These are phyloP conservation scores for Paecilomyces niveus DNA, from an alignment of 2,329 filamentous ascomycete genomes.

Conservation along the genomic window DNA sequence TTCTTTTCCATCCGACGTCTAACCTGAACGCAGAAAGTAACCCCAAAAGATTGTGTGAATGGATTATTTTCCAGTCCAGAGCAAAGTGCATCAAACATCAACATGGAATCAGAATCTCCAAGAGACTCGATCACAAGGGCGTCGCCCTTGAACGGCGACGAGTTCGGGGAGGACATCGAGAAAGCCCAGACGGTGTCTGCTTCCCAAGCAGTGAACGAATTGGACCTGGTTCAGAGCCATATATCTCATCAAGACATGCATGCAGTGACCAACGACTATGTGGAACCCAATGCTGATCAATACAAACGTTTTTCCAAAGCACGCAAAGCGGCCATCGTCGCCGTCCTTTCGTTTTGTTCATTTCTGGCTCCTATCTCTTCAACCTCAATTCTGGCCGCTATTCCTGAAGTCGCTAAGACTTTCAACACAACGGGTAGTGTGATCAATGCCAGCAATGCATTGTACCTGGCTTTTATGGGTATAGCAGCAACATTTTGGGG, in stretches of 20 bases:
- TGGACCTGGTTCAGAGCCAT: conserved; percentile 25
- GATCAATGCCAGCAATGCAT: conserved; percentile 66
- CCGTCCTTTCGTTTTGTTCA: conserved; percentile 64
- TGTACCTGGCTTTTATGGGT: conserved; percentile 71
- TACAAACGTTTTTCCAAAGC: conserved; percentile 58
- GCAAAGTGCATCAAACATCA: not conserved
- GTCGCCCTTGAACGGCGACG: not conserved
- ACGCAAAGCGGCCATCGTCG: conserved; percentile 61
- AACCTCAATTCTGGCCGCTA: conserved; percentile 65
- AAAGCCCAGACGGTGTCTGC: not conserved
- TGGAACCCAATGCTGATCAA: conserved; percentile 43
- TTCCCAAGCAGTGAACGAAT: conserved; percentile 12
- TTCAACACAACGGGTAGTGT: conserved; percentile 60
- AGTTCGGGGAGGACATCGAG: not conserved
- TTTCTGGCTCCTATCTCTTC: conserved; percentile 70
- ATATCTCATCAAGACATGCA: conserved; percentile 26
- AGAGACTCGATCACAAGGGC: not conserved
- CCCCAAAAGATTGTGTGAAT: not conserved
- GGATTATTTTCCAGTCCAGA: not conserved
- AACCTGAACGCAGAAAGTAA: not conserved
- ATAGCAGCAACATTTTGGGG: conserved; percentile 64
- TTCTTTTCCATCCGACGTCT: not conserved
- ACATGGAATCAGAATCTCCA: not conserved
- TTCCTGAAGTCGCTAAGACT: conserved; percentile 63
- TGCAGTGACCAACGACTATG: conserved; percentile 21